Base-by-base conservation (phyloP, 768 basidiomycete genomes). In the Crucibulum laeve region DNA sequence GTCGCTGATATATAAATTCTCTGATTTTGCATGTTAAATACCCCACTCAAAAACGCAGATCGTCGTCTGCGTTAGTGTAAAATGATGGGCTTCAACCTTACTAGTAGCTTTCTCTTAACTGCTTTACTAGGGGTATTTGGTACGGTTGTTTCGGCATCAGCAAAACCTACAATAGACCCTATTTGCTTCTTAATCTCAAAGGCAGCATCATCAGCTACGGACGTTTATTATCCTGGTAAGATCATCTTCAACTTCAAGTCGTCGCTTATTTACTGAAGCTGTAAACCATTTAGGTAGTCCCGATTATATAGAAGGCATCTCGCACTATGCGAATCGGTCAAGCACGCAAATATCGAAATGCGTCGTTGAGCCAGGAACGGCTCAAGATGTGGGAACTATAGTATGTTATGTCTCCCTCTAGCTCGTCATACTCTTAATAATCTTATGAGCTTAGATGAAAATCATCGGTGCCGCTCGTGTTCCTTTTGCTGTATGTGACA, bases 321-420 rank as follows among this genome's bases (percentile, higher is more conserved):
- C 49, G 1, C 78, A 82, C 46, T 82, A 74, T 74, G 71, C 75
- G 0, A 57, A n/a, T n/a, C n/a, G 57, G 17, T 77, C 78, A 3
- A 80, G 75, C 49, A 53, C 64, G 0, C 68, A 79, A 42, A 1
- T 42, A 1, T 53, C 81, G 0, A 58, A 65, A 1, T 84, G 81
- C 53, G 71, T 73, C 7, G 80, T 84, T 5, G 76, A 82, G 49
- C 81, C 81, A 2, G 77, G 74, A 7, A 76, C 68, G 0, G 60
- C 71, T 0, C 62, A 66, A 4, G 82, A 85, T 43, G 57, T 84
- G 23, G 68, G 62, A 1, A 58, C 50, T 0, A 77, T 77, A 10
- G 82, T 82, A 49, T 18, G 70, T 52, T n/a, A 15, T 18, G 38
- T 38, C 21, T 22, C n/a, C 30, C 24, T 25, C 10, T 11, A 24